Percentiles rank a stretch among this genome's conserved stretches.
Evolutionary conservation across 192 early-diverging fungal genomes (phyloP).

Genomic region (Chytriomyces sp.): DNA sequence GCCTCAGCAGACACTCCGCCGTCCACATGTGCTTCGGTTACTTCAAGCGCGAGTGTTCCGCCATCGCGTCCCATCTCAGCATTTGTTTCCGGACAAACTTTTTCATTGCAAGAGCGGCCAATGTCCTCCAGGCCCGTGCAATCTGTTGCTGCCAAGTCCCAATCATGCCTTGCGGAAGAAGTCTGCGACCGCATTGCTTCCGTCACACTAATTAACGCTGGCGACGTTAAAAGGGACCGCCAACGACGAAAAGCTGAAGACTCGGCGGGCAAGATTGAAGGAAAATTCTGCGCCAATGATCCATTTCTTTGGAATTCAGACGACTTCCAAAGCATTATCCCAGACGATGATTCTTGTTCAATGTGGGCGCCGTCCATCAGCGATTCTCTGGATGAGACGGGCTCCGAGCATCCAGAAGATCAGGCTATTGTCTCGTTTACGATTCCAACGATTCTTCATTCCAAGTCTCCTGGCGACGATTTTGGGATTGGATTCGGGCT

Average conservation of each 20-base stretch:
- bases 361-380: neutral
- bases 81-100: neutral
- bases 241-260: neutral
- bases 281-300: neutral
- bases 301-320: neutral
- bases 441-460: neutral
- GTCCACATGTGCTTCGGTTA: neutral
- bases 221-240: neutral
- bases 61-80: neutral
- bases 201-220: neutral
- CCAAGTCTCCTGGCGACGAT: neutral
- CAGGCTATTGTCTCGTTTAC: slow-evolving; percentile 1
- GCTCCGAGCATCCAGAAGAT: neutral
- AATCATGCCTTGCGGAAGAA: neutral
- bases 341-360: neutral
- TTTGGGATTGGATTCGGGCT: neutral
- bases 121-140: neutral
- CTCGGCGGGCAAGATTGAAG: neutral
- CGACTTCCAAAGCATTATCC: neutral
- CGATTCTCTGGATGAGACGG: neutral
- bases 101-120: neutral
- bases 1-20: neutral
- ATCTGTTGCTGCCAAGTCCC: neutral
- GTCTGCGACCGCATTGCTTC: neutral
- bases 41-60: neutral